Conservation (phyloP, 306 rosid species). For the Citrullus mucosospermus region DNA sequence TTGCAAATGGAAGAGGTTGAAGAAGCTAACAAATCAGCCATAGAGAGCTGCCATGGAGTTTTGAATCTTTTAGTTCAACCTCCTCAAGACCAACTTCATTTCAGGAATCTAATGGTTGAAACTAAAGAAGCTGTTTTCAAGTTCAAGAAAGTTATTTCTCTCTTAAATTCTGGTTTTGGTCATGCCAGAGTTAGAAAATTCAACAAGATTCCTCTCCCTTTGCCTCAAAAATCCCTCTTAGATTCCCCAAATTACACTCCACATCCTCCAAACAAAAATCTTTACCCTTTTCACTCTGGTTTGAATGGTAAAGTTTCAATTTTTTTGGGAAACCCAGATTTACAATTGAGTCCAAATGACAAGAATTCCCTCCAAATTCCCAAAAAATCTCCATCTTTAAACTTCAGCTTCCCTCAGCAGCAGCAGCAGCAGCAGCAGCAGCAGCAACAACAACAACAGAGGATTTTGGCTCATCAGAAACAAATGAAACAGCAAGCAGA, state of each 20-base stretch:
- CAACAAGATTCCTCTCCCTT: conserved; percentile 36
- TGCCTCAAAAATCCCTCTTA: conserved; percentile 45
- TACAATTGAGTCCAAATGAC: conserved; percentile 58
- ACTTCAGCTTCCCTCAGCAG: conserved; percentile 53
- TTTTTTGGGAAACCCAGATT: conserved; percentile 45
- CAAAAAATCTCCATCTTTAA: conserved; percentile 38
- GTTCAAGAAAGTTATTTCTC: conserved; percentile 83
- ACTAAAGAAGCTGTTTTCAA: conserved; percentile 72
- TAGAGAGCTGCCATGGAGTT: conserved; percentile 12
- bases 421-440: conserved; percentile 43
- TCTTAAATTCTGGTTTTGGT: conserved; percentile 58
- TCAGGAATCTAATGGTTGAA: conserved; percentile 45
- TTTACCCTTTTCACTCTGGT: conserved; percentile 8
- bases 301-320: conserved; percentile 11
- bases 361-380: conserved; percentile 52
- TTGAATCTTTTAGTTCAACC: conserved; percentile 41
- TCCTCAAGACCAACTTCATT: conserved; percentile 17
- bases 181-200: conserved; percentile 79
- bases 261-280: conserved; percentile 26
- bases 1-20: conserved; percentile 15
- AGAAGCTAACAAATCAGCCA: conserved; percentile 12
- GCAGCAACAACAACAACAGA: conserved; percentile 57
- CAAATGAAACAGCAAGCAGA: conserved; percentile 65
- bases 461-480: conserved; percentile 22
- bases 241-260: conserved; percentile 49